Conservation (phyloP, 2,329 filamentous ascomycete genomes). For the Madurella fahalii region DNA sequence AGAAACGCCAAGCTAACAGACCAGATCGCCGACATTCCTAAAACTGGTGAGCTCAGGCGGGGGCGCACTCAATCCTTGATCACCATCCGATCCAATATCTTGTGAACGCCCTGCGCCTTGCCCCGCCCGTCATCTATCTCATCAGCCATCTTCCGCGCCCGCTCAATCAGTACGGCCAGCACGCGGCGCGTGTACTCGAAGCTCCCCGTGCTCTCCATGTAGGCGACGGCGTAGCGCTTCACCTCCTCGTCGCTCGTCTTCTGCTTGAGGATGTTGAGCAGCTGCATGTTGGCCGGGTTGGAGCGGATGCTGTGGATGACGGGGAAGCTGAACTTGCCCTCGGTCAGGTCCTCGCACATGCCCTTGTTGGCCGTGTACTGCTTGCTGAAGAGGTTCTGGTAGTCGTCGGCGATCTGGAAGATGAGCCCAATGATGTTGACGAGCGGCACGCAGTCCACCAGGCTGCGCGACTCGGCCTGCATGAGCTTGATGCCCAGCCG, state of each 20-base stretch:
- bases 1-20: neutral
- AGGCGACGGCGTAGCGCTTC: conserved; percentile 83
- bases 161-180: conserved; percentile 57
- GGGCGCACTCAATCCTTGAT: conserved; percentile 22
- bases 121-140: conserved; percentile 60
- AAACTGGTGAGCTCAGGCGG: neutral
- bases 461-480: conserved; percentile 63
- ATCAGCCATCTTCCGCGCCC: conserved; percentile 59
- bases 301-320: conserved; percentile 89
- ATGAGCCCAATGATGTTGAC: conserved; percentile 81
- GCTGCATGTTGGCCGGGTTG: conserved; percentile 67
- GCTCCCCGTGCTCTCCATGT: conserved; percentile 86
- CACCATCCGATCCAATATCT: conserved; percentile 66
- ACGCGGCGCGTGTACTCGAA: conserved; percentile 80
- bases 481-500: conserved; percentile 81
- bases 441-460: conserved; percentile 72
- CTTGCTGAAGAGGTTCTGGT: conserved; percentile 75
- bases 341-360: conserved; percentile 89
- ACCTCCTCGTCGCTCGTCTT: conserved; percentile 82
- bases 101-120: conserved; percentile 54
- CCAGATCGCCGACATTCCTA: neutral
- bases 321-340: conserved; percentile 95
- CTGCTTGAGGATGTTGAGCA: conserved; percentile 90
- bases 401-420: conserved; percentile 92
- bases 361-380: conserved; percentile 87